Conservation (phyloP, 768 basidiomycete species). For the Boletus edulis region DNA sequence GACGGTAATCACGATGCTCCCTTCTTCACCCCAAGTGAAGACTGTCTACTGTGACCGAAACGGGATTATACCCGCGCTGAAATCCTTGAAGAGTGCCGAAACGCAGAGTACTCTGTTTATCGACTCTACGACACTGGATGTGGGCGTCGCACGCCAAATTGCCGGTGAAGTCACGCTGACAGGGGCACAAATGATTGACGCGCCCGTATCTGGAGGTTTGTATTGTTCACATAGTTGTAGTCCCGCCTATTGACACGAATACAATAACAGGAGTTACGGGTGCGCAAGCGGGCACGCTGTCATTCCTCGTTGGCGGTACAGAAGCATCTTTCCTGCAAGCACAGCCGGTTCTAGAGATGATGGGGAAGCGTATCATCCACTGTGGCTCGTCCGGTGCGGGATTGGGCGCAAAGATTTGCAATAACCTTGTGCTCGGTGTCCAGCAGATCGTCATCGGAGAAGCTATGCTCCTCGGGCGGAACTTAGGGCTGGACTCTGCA, state of each 20-base stretch:
- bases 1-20: slow-evolving; percentile 86
- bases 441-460: slow-evolving; percentile 86
- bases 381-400: slow-evolving; percentile 83
- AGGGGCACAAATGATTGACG: slow-evolving; percentile 83
- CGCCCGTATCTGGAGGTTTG: slow-evolving; percentile 91
- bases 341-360: slow-evolving; percentile 57
- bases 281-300: slow-evolving; percentile 82
- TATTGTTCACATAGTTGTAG: slow-evolving; percentile 6
- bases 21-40: slow-evolving; percentile 85
- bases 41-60: slow-evolving; percentile 61
- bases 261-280: slow-evolving; percentile 66
- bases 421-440: slow-evolving; percentile 76
- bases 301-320: slow-evolving; percentile 89
- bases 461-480: slow-evolving; percentile 84
- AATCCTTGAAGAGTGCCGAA: slow-evolving; percentile 39
- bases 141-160: slow-evolving; percentile 66
- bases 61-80: slow-evolving; percentile 67
- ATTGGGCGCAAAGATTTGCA: slow-evolving; percentile 87
- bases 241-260: slow-evolving; percentile 1
- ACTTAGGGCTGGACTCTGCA: slow-evolving; percentile 73
- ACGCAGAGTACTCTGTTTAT: slow-evolving; percentile 61
- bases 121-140: slow-evolving; percentile 90
- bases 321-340: slow-evolving; percentile 54
- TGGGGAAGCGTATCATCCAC: slow-evolving; percentile 82
- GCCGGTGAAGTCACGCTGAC: slow-evolving; percentile 48